Evolutionary conservation across 2,329 filamentous ascomycete genomes (phyloP).

Genomic region (Trichoderma breve): DNA sequence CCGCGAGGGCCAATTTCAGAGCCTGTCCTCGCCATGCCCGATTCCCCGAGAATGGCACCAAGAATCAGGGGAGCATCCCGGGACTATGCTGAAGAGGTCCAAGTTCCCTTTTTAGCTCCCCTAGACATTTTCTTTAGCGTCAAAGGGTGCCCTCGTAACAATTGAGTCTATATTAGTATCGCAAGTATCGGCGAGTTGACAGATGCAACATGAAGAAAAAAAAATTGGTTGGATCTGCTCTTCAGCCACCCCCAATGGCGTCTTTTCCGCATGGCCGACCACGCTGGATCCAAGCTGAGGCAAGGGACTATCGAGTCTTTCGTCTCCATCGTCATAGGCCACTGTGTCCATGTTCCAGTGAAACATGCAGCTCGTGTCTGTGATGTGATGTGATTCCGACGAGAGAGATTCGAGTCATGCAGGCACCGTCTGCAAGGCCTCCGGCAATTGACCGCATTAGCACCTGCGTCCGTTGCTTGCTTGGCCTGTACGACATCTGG

Average conservation of each 20-base stretch:
- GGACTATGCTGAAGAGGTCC: constrained; percentile 6
- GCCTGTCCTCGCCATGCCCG: constrained; percentile 6
- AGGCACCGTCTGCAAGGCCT: constrained; percentile 15
- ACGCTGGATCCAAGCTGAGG: background rate
- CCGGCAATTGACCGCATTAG: constrained; percentile 17
- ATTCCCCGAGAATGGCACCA: background rate
- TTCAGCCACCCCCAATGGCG: background rate
- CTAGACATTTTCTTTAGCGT: constrained; percentile 16
- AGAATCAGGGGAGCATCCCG: constrained; percentile 2
- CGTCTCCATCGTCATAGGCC: background rate
- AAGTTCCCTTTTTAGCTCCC: constrained; percentile 10
- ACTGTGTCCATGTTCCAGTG: background rate
- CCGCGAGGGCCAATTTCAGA: background rate
- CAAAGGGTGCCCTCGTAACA: background rate
- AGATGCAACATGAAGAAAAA: background rate
- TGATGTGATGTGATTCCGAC: constrained; percentile 13
- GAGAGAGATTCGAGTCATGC: constrained; percentile 7
- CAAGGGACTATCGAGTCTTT: background rate
- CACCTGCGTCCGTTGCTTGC: constrained; percentile 12
- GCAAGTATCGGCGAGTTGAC: background rate
- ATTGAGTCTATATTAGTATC: background rate
- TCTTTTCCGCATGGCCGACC: background rate
- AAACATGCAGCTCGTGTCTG: background rate
- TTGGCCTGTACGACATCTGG: constrained; percentile 10
- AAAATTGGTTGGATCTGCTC: background rate